Evolutionary conservation across 2,329 filamentous ascomycete genomes (phyloP).

Genomic region (Elsinoe arachidis): DNA sequence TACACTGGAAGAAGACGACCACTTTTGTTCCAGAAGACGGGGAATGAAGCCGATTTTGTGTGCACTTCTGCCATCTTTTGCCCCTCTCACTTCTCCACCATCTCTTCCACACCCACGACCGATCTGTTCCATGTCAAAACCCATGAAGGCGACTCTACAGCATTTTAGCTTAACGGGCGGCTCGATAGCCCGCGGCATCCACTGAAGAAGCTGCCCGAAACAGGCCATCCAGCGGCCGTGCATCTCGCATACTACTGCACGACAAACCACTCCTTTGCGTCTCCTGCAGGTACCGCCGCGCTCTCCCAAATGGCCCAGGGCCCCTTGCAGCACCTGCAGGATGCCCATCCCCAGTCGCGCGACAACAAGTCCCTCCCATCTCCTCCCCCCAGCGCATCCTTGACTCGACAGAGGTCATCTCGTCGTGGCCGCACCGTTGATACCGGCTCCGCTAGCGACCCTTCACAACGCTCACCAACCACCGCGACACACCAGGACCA

Average conservation of each 20-base stretch:
- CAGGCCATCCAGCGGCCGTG: not conserved
- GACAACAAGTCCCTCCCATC: not conserved
- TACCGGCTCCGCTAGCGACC: not conserved
- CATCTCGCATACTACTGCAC: not conserved
- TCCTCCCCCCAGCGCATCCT: not conserved
- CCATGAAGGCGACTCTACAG: not conserved
- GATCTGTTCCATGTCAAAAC: too few relatives aligned
- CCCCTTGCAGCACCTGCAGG: conserved; percentile 10
- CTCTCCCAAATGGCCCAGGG: not conserved
- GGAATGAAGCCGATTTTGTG: too few relatives aligned
- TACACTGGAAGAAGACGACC: too few relatives aligned
- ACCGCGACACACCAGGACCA: not conserved
- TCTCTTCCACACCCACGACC: too few relatives aligned
- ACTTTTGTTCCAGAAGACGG: too few relatives aligned
- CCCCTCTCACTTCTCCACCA: too few relatives aligned
- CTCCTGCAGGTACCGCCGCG: conserved; percentile 11
- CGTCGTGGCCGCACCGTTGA: conserved; percentile 11
- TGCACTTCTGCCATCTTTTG: too few relatives aligned
- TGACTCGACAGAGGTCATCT: conserved; percentile 3
- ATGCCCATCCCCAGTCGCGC: not conserved
- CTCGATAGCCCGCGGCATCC: not conserved
- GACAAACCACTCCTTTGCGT: too few relatives aligned
- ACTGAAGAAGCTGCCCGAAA: not conserved
- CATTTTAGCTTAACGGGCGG: conserved; percentile 8
- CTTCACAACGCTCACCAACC: conserved; percentile 11